A percentile compares a stretch with the other conserved stretches of the same genome.
Conservation (phyloP, 2,329 filamentous ascomycete genomes). For the Calonectria pauciramosa region DNA sequence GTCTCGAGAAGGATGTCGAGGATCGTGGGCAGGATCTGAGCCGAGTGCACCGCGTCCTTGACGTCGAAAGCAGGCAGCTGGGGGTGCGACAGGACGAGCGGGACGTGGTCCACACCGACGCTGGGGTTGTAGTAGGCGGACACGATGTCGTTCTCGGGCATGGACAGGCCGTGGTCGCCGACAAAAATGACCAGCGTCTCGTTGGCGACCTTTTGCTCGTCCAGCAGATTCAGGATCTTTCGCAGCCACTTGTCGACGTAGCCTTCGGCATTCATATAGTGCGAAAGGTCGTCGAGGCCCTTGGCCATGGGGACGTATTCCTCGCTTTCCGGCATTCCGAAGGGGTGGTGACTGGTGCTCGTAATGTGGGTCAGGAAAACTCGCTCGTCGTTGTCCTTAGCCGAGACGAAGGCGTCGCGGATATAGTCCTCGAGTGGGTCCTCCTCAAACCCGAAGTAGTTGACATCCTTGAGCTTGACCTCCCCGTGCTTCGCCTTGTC, state of each 20-base stretch:
- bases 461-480: slow-evolving; percentile 48
- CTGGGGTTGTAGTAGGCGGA: slow-evolving; percentile 5
- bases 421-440: slow-evolving; percentile 50
- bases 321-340: slow-evolving; percentile 47
- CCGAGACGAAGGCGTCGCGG: slow-evolving; percentile 48
- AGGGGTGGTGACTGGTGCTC: slow-evolving; percentile 53
- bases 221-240: neutral
- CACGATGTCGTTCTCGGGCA: slow-evolving; percentile 8
- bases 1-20: slow-evolving; percentile 1
- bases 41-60: neutral
- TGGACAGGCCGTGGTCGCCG: neutral
- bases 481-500: slow-evolving; percentile 32
- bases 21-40: neutral
- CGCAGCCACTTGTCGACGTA: slow-evolving; percentile 5
- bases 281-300: slow-evolving; percentile 34
- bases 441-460: slow-evolving; percentile 53
- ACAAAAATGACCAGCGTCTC: neutral
- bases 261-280: neutral
- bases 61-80: neutral
- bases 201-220: slow-evolving; percentile 2
- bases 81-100: neutral
- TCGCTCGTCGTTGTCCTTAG: slow-evolving; percentile 47
- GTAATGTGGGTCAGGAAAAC: slow-evolving; percentile 53
- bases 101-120: neutral
- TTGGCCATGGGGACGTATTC: slow-evolving; percentile 44